phyloP scores from a whole-genome alignment of 495 filamentous ascomycete genomes.

The Gamarada debralockiae region DNA sequence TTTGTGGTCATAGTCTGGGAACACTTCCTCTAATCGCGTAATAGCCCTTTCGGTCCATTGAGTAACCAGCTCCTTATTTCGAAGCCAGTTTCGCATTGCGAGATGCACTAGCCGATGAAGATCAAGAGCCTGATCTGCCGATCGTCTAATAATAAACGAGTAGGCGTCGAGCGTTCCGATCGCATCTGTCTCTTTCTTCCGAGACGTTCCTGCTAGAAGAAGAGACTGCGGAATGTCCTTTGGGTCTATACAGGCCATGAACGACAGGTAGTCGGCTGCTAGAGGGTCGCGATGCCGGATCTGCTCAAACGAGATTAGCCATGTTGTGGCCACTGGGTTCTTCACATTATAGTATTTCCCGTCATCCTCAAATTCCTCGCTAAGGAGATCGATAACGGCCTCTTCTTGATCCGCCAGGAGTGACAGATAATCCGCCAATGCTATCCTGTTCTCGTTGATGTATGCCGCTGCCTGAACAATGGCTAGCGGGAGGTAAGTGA shows the following conservation, averaged over 20 bases:
- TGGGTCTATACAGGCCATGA: too few species aligned
- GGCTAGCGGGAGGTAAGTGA: constrained; percentile 41
- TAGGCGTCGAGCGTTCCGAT: too few species aligned
- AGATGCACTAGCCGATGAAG: constrained; percentile 16
- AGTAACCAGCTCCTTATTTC: constrained; percentile 6
- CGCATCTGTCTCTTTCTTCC: too few species aligned
- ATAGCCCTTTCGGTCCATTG: constrained; percentile 7
- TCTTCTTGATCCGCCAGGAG: constrained; percentile 18
- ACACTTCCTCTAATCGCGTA: constrained; percentile 9
- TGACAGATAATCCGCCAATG: constrained; percentile 2
- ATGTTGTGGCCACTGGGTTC: constrained; percentile 10
- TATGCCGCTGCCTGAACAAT: too few species aligned
- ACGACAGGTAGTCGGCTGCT: too few species aligned
- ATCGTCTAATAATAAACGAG: neutral
- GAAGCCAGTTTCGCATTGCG: constrained; percentile 13
- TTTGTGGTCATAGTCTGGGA: constrained; percentile 10
- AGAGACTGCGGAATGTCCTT: too few species aligned
- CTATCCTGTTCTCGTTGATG: constrained; percentile 32
- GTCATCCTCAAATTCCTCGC: constrained; percentile 8
- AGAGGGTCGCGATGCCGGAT: too few species aligned
- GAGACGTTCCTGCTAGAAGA: too few species aligned
- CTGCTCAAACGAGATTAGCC: constrained; percentile 21
- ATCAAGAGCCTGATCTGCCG: constrained; percentile 4
- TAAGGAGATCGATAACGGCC: constrained; percentile 22
- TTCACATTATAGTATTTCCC: constrained; percentile 8